Evolutionary conservation across 2,329 filamentous ascomycete species (phyloP).

Genomic region (Monosporascus sp.): DNA sequence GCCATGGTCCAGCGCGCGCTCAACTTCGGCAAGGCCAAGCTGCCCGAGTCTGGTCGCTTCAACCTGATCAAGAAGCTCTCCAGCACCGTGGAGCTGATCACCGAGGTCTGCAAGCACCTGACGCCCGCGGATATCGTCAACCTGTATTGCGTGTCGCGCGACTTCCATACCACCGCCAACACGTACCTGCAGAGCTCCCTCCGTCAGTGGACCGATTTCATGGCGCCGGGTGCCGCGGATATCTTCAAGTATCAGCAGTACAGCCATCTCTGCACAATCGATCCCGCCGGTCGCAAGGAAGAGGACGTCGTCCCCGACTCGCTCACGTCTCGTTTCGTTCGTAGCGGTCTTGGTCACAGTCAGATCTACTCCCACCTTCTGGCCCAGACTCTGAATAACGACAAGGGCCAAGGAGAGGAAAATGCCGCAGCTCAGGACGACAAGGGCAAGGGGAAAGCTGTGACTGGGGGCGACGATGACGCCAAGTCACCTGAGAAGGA

Average conservation of each 20-base stretch:
- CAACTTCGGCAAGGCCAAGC: not conserved
- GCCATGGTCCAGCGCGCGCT: not conserved
- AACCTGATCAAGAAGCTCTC: slow-evolving; percentile 2
- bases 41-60: not conserved
- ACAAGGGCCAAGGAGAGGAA: too few relatives aligned
- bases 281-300: slow-evolving; percentile 9
- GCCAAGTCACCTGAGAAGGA: too few relatives aligned
- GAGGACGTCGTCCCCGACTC: slow-evolving; percentile 5
- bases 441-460: too few relatives aligned
- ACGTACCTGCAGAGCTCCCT: slow-evolving; percentile 32
- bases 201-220: not conserved
- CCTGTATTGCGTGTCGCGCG: slow-evolving; percentile 50
- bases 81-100: slow-evolving; percentile 31
- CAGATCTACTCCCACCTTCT: too few relatives aligned
- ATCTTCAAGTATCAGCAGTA: not conserved
- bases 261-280: slow-evolving; percentile 14
- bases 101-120: slow-evolving; percentile 37
- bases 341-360: too few relatives aligned
- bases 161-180: slow-evolving; percentile 49
- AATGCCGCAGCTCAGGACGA: too few relatives aligned
- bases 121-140: slow-evolving; percentile 41
- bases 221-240: not conserved
- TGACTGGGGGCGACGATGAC: slow-evolving; percentile 15
- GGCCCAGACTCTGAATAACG: too few relatives aligned
- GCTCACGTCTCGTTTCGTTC: too few relatives aligned